A percentile compares a stretch with the other conserved stretches of the same genome.
Evolutionary conservation across 2,329 filamentous ascomycete species (phyloP).

Genomic region (Fusarium stilboides): DNA sequence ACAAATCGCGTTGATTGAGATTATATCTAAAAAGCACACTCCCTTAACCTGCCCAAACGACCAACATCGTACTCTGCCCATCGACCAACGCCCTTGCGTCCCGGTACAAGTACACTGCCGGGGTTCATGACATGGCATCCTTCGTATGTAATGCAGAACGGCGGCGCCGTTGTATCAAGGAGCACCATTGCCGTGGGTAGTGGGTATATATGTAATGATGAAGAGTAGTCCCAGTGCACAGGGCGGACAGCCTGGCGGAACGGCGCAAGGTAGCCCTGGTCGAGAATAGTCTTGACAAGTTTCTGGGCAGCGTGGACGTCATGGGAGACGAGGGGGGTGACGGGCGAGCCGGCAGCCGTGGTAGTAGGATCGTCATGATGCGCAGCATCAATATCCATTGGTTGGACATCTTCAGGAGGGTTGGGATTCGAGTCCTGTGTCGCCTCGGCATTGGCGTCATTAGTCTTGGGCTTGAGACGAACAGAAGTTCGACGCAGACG

Average conservation of each 20-base stretch:
- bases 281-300: conserved; percentile 90
- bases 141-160: conserved; percentile 93
- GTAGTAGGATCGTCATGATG: conserved; percentile 39
- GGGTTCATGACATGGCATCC: conserved; percentile 98
- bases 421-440: conserved; percentile 27
- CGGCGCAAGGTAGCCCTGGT: conserved; percentile 90
- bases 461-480: conserved; percentile 69
- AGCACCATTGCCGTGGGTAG: conserved; percentile 87
- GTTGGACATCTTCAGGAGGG: conserved; percentile 36
- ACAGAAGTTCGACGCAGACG: conserved; percentile 84
- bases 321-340: conserved; percentile 60
- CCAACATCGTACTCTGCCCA: conserved; percentile 92
- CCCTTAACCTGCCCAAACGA: conserved; percentile 73
- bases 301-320: conserved; percentile 76
- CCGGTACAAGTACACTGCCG: conserved; percentile 79
- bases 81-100: conserved; percentile 76
- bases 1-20: neutral
- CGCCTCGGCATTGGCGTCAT: conserved; percentile 55
- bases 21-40: conserved; percentile 68
- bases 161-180: conserved; percentile 83
- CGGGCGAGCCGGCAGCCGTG: conserved; percentile 50
- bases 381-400: conserved; percentile 60
- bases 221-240: conserved; percentile 89
- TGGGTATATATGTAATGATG: conserved; percentile 85
- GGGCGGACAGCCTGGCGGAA: conserved; percentile 86